phyloP scores from a whole-genome alignment of 2,329 filamentous ascomycete species.

The Helotiales sp. region DNA sequence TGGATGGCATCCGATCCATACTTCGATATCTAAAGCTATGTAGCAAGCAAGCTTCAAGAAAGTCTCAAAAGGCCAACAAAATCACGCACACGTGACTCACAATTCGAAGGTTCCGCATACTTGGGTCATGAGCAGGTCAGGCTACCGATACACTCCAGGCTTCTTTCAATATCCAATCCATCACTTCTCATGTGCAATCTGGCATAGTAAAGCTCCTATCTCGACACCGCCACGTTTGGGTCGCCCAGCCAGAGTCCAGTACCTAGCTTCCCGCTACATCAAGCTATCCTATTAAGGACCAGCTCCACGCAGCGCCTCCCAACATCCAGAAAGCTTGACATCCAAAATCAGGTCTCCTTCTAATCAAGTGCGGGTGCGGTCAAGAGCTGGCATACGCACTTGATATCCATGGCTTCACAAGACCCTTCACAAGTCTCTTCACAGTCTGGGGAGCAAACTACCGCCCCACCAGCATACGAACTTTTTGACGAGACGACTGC shows the following conservation, averaged over 20 bases:
- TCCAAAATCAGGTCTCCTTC: neutral
- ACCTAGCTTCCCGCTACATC: neutral
- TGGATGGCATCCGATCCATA: conserved; percentile 27
- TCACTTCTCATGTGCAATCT: too few relatives aligned
- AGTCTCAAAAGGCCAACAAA: neutral
- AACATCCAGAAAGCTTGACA: neutral
- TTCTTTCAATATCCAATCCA: too few relatives aligned
- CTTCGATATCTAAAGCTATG: too few relatives aligned
- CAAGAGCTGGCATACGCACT: neutral
- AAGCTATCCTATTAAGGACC: neutral
- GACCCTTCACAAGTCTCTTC: neutral
- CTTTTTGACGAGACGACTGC: conserved; percentile 48
- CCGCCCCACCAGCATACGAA: conserved; percentile 59
- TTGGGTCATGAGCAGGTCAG: too few relatives aligned
- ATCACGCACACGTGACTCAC: neutral
- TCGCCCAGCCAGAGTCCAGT: neutral
- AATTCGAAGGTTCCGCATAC: too few relatives aligned
- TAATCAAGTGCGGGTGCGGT: neutral
- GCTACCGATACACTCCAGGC: too few relatives aligned
- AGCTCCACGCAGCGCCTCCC: neutral
- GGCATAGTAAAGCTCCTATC: too few relatives aligned
- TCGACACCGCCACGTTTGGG: too few relatives aligned
- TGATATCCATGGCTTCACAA: neutral
- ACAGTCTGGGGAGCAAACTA: neutral
- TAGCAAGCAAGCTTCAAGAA: too few relatives aligned